A percentile compares a stretch with the other conserved stretches of the same genome.
Conservation (phyloP, 148 eudicot species). For the Silene latifolia region DNA sequence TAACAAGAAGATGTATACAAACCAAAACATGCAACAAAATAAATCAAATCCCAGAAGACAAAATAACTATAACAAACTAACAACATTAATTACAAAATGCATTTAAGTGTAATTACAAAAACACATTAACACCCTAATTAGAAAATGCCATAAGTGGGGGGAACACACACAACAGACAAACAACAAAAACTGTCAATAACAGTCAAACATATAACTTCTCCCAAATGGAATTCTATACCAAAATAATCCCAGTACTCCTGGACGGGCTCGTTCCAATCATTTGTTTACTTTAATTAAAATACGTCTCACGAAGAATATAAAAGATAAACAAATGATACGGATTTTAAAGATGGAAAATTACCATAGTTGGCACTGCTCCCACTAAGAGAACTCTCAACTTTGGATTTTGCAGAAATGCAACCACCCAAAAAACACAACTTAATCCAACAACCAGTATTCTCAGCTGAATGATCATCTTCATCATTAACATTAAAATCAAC, state of each 20-base stretch:
- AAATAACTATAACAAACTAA: background rate
- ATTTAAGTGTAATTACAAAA: background rate
- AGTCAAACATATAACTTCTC: background rate
- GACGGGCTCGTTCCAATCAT: too few species aligned
- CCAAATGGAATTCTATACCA: background rate
- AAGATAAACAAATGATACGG: background rate
- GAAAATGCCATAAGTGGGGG: slow-evolving; percentile 21
- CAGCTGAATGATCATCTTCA: slow-evolving; percentile 39
- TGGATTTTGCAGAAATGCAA: slow-evolving; percentile 93
- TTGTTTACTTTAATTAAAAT: too few species aligned
- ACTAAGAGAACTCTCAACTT: slow-evolving; percentile 82
- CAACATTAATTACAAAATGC: slow-evolving; percentile 8
- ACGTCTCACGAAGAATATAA: too few species aligned
- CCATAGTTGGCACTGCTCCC: slow-evolving; percentile 68
- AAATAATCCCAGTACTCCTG: too few species aligned
- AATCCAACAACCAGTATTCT: slow-evolving; percentile 83
- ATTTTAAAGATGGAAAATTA: slow-evolving; percentile 19
- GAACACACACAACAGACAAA: background rate
- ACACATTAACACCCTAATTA: slow-evolving; percentile 8
- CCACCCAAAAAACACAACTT: slow-evolving; percentile 67
- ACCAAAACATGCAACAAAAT: slow-evolving; percentile 19
- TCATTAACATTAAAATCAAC: background rate
- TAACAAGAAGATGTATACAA: background rate
- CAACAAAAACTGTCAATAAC: background rate
- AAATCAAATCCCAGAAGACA: slow-evolving; percentile 10